A percentile compares a stretch with the other conserved stretches of the same genome.
Evolutionary conservation across 306 rosid species (phyloP).

Genomic region (Vigna radiata): DNA sequence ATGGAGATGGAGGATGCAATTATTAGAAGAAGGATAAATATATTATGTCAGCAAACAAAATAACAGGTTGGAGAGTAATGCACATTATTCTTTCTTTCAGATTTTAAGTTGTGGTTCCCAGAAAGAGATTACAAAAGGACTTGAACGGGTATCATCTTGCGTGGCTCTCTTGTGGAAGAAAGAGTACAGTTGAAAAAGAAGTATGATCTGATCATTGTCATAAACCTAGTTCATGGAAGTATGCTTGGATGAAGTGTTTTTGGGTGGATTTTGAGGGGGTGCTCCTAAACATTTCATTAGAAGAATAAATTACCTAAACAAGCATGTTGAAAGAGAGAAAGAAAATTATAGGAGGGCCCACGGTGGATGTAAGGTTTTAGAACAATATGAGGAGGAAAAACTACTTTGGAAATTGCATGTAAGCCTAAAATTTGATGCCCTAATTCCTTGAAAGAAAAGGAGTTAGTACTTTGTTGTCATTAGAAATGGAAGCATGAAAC

Average conservation of each 20-base stretch:
- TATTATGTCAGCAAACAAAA: background rate
- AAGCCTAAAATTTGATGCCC: background rate
- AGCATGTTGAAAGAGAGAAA: background rate
- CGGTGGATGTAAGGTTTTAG: background rate
- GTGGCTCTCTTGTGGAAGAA: background rate
- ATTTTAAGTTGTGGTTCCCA: background rate
- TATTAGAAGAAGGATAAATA: background rate
- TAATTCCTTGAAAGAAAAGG: background rate
- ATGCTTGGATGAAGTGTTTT: background rate
- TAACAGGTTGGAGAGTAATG: background rate
- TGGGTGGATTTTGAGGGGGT: background rate
- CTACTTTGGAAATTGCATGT: constrained; percentile 3
- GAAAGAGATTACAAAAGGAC: background rate
- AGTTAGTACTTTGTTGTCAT: background rate
- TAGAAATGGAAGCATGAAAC: background rate
- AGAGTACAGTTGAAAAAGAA: background rate
- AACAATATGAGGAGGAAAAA: background rate
- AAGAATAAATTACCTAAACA: background rate
- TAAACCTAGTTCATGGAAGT: background rate
- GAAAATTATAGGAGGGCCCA: background rate
- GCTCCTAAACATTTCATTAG: background rate
- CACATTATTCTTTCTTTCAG: background rate
- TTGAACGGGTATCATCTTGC: background rate
- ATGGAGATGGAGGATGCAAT: background rate
- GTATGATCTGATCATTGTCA: background rate